Base-by-base conservation (phyloP, 202 grass and related monocot genomes). In the Zoysia matrella region DNA sequence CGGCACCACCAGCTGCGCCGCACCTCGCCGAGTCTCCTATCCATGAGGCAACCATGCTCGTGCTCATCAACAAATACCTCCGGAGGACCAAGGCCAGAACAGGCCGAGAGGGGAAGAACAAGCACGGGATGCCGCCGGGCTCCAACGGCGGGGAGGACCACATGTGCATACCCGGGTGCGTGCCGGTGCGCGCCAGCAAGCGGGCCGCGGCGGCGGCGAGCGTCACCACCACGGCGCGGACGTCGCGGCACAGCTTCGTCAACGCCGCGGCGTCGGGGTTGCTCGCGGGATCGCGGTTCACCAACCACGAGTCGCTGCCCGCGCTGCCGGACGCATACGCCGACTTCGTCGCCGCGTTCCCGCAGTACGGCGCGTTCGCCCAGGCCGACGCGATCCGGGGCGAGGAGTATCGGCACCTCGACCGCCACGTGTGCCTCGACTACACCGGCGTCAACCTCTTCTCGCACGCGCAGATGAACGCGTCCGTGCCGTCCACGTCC, bases 391-490 rank as follows among this genome's bases (percentile, higher is more conserved):
- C 40, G 4, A 87, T 97, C 81, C 78, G 94, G 14, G 69, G n/a
- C 56, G 73, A 14, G 0, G 87, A 97, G 75, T 97, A 97, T 71
- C 12, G 14, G 11, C 94, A 97, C 91, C 92, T 97, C 18, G 69
- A 69, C 13, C 73, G 72, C 4, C 94, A 97, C 61, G 94, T 90
- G 18, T 97, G 94, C 86, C 84, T 97, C 0, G 94, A 97, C 77
- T 97, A 97, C 83, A 83, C 86, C 36, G 94, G 94, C 61, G 82
- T 97, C 77, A 92, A 89, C 90, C 87, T 97, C 61, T 97, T 97
- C 92, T 97, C 94, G 57, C 89, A 94, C 74, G 81, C 91, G 43
- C 94, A 97, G 92, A 90, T 97, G 94, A 86, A 78, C 86, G 75
- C 83, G 1, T 79, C 83, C 11, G 1, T 78, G 2, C 64, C 94